Evolutionary conservation across 1,284 basidiomycete genomes (phyloP).

Genomic region (Ustilago hordei): DNA sequence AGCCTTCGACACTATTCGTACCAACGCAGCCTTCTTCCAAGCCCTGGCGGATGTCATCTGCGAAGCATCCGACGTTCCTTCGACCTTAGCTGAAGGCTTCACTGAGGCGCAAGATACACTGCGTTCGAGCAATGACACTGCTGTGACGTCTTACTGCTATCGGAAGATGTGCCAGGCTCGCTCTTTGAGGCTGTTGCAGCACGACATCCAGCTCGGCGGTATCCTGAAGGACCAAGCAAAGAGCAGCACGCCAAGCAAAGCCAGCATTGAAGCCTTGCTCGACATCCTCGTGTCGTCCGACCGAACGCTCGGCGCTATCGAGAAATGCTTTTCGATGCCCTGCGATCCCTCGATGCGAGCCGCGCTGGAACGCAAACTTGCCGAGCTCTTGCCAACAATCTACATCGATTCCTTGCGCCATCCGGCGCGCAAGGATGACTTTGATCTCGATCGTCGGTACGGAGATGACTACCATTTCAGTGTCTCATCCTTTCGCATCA

Average conservation of each 20-base stretch:
- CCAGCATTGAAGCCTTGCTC: conserved; percentile 75
- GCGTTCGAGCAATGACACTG: conserved; percentile 72
- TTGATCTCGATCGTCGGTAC: conserved; percentile 74
- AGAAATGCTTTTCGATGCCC: conserved; percentile 76
- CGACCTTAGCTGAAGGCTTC: conserved; percentile 28
- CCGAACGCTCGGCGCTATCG: conserved; percentile 75
- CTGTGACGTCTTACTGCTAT: conserved; percentile 72
- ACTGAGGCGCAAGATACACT: conserved; percentile 14
- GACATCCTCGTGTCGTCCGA: conserved; percentile 75
- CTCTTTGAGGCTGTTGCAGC: conserved; percentile 76
- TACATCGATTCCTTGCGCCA: conserved; percentile 73
- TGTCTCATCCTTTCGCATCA: conserved; percentile 57
- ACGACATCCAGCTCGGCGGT: conserved; percentile 65
- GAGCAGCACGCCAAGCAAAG: conserved; percentile 65
- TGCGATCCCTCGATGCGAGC: conserved; percentile 81
- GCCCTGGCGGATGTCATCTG: conserved; percentile 76
- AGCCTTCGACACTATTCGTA: conserved; percentile 75
- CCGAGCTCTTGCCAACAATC: conserved; percentile 67
- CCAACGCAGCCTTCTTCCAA: conserved; percentile 77
- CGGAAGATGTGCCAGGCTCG: conserved; percentile 80
- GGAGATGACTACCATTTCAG: conserved; percentile 83
- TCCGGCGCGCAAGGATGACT: conserved; percentile 76
- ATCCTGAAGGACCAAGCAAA: conserved; percentile 66
- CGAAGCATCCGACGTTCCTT: conserved; percentile 75
- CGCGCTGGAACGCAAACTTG: conserved; percentile 68